Evolutionary conservation across 768 basidiomycete species (phyloP).

Genomic region (Pisolithus marmoratus): DNA sequence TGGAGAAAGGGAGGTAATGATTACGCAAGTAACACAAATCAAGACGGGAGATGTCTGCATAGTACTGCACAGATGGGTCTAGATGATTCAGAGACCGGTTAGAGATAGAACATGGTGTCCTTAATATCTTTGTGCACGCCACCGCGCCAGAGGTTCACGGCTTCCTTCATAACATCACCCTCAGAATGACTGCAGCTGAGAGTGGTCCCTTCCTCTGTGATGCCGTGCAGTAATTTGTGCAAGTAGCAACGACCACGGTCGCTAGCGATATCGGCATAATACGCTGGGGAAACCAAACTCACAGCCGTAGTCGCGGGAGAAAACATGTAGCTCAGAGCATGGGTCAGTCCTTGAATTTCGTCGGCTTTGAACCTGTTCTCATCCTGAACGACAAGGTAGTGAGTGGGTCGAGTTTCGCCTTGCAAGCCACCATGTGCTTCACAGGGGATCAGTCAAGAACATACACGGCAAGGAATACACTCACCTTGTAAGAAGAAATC

Average conservation of each 20-base stretch:
- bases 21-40: not conserved
- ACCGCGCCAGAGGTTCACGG: constrained; percentile 46
- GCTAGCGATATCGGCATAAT: constrained; percentile 44
- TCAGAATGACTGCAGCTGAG: constrained; percentile 36
- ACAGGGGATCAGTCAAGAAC: not conserved
- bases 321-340: constrained; percentile 51
- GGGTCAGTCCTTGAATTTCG: constrained; percentile 50
- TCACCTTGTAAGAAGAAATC: constrained; percentile 52
- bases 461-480: constrained; percentile 5
- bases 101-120: constrained; percentile 78
- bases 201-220: constrained; percentile 17
- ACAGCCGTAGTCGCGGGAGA: constrained; percentile 50
- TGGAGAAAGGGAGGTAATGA: too few relatives aligned
- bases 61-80: not conserved
- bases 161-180: constrained; percentile 50
- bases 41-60: not conserved
- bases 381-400: constrained; percentile 52
- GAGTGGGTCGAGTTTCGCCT: constrained; percentile 46
- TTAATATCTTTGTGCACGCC: constrained; percentile 53
- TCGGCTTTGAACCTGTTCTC: constrained; percentile 47
- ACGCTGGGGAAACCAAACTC: constrained; percentile 32
- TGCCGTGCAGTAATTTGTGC: constrained; percentile 41
- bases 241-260: constrained; percentile 52
- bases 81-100: constrained; percentile 7
- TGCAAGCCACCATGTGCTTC: constrained; percentile 42